Evolutionary conservation across 2,329 filamentous ascomycete genomes (phyloP).

Genomic region (Pochonia chlamydosporia): DNA sequence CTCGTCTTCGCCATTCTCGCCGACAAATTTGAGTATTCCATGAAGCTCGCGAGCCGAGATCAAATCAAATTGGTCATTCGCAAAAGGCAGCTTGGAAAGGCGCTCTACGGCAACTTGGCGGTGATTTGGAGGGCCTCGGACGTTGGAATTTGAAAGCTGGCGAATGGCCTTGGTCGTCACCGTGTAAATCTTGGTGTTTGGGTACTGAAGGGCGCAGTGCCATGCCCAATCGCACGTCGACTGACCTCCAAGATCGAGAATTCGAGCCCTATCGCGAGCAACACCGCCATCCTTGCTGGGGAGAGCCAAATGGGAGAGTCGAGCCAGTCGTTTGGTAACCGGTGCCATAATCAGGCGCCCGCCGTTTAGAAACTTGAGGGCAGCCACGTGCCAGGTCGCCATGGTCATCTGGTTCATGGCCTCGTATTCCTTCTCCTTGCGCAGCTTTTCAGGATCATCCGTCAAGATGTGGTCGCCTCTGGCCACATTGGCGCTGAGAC

Average conservation of each 20-base stretch:
- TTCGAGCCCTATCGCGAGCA: constrained; percentile 51
- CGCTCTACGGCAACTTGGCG: constrained; percentile 72
- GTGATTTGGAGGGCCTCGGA: constrained; percentile 83
- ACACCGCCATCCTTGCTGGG: constrained; percentile 33
- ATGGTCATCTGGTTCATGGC: constrained; percentile 66
- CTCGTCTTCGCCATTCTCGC: constrained; percentile 68
- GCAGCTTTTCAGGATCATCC: constrained; percentile 57
- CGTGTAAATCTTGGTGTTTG: constrained; percentile 80
- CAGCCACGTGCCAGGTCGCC: constrained; percentile 56
- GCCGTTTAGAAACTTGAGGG: constrained; percentile 55
- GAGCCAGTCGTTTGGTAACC: constrained; percentile 55
- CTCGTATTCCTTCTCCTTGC: constrained; percentile 72
- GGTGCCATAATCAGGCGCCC: constrained; percentile 60
- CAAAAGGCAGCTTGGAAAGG: constrained; percentile 78
- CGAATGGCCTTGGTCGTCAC: constrained; percentile 69
- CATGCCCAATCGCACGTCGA: constrained; percentile 91
- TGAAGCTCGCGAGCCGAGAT: constrained; percentile 86
- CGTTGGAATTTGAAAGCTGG: constrained; percentile 66
- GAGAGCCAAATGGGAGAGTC: constrained; percentile 44
- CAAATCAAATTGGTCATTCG: constrained; percentile 80
- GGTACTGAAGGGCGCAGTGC: constrained; percentile 83
- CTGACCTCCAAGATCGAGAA: constrained; percentile 84
- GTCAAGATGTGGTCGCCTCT: constrained; percentile 62
- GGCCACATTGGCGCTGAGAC: constrained; percentile 65
- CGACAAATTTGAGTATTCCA: constrained; percentile 69